Conservation (phyloP, 129 eudicot genomes). For the Lactuca saligna region DNA sequence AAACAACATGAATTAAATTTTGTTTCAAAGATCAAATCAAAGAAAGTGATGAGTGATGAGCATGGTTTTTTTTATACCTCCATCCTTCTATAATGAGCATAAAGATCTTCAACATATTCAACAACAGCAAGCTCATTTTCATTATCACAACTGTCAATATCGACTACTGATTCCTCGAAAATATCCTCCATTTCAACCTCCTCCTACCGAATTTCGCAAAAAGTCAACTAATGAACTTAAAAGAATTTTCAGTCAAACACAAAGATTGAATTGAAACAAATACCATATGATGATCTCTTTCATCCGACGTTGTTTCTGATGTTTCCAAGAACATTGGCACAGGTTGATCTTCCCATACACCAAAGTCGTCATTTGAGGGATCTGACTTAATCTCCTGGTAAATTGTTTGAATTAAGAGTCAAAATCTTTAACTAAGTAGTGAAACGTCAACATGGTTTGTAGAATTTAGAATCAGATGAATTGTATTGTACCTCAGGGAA, state of each 20-base stretch:
- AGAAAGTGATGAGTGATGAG: neutral
- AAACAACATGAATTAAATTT: neutral
- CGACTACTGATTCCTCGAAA: slow-evolving; percentile 56
- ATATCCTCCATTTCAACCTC: slow-evolving; percentile 90
- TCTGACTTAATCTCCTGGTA: slow-evolving; percentile 49
- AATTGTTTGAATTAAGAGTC: slow-evolving; percentile 3
- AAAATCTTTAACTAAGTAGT: neutral
- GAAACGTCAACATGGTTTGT: neutral
- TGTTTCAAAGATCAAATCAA: neutral
- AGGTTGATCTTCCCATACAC: slow-evolving; percentile 56
- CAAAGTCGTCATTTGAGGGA: slow-evolving; percentile 36
- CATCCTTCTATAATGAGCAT: slow-evolving; percentile 61
- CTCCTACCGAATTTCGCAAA: slow-evolving; percentile 22
- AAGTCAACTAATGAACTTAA: slow-evolving; percentile 9
- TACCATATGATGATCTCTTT: slow-evolving; percentile 62
- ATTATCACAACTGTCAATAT: slow-evolving; percentile 61
- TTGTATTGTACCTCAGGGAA: slow-evolving; percentile 42
- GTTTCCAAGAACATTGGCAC: slow-evolving; percentile 76
- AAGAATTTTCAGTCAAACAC: slow-evolving; percentile 4
- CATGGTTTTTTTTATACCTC: slow-evolving; percentile 44
- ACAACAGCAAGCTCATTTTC: slow-evolving; percentile 64
- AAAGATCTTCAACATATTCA: slow-evolving; percentile 80
- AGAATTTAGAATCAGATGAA: neutral
- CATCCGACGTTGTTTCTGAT: slow-evolving; percentile 28
- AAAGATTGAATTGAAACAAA: neutral